phyloP scores from a whole-genome alignment of 2,329 filamentous ascomycete species.

The Sordariomycetes sp. region DNA sequence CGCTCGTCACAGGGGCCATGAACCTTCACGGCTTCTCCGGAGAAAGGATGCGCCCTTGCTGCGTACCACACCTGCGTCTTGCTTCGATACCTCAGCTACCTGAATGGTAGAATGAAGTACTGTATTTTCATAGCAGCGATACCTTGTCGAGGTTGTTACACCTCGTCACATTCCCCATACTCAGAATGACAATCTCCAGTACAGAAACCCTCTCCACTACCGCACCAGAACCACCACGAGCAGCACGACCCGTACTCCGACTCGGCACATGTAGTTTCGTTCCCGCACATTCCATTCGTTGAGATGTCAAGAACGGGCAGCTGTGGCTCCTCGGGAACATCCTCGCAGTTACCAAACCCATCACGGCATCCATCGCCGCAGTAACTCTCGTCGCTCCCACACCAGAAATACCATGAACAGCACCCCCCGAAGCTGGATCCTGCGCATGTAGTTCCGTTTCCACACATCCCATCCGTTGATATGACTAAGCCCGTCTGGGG shows the following conservation, averaged over 20 bases:
- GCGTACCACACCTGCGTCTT: too few relatives aligned
- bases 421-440: constrained; percentile 2
- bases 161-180: constrained; percentile 4
- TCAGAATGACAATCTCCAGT: not conserved
- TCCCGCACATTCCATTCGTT: constrained; percentile 6
- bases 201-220: constrained; percentile 1
- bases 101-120: too few relatives aligned
- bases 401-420: constrained; percentile 3
- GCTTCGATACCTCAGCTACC: too few relatives aligned
- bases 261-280: constrained; percentile 5
- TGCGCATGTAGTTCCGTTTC: constrained; percentile 5
- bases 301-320: not conserved
- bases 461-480: constrained; percentile 5
- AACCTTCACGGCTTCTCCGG: too few relatives aligned
- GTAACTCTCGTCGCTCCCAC: not conserved
- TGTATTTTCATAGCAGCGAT: not conserved
- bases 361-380: not conserved
- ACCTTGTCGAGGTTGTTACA: not conserved
- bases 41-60: too few relatives aligned
- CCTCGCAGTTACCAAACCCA: constrained; percentile 4
- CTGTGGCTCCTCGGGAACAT: not conserved
- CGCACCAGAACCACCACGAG: constrained; percentile 3
- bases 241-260: constrained; percentile 3
- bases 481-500: not conserved
- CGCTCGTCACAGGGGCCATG: too few relatives aligned